These are phyloP conservation scores for Colletotrichum godetiae DNA, from an alignment of 2,329 filamentous ascomycete genomes.

Conservation along the genomic window DNA sequence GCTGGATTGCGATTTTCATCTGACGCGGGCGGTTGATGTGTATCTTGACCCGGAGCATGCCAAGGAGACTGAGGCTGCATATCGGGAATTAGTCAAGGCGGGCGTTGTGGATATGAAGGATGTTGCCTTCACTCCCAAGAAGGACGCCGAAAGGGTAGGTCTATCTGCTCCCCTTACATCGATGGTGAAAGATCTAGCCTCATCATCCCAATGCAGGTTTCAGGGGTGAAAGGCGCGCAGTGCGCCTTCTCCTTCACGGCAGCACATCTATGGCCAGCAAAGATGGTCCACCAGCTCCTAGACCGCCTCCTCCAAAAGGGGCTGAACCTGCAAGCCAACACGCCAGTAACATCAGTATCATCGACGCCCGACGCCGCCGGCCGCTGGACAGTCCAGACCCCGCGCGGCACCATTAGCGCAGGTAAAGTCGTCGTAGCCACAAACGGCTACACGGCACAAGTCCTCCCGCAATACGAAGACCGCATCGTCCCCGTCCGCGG, in stretches of 20 bases:
- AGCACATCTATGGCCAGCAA: background rate
- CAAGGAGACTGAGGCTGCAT: constrained; percentile 1
- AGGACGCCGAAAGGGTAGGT: constrained; percentile 11
- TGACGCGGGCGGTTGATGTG: background rate
- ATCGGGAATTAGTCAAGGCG: background rate
- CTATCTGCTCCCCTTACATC: background rate
- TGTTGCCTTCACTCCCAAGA: background rate
- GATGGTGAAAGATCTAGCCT: background rate
- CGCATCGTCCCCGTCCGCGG: constrained; percentile 42
- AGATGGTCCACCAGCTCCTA: background rate
- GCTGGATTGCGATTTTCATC: too few relatives aligned
- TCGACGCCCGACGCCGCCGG: background rate
- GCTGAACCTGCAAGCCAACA: constrained; percentile 34
- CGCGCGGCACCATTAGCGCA: constrained; percentile 37
- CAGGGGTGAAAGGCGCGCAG: background rate
- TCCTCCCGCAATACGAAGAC: constrained; percentile 39
- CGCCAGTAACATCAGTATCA: constrained; percentile 11
- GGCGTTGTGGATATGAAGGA: background rate
- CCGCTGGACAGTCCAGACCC: constrained; percentile 29
- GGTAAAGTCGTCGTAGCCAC: constrained; percentile 44
- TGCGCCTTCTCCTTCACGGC: constrained; percentile 6
- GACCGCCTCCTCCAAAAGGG: background rate
- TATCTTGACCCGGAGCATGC: constrained; percentile 11
- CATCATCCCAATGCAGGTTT: background rate
- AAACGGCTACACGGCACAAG: constrained; percentile 41